Percentiles rank a stretch among this genome's conserved stretches.
Evolutionary conservation across 2,329 filamentous ascomycete species (phyloP).

Genomic region (Penicillium sp.): DNA sequence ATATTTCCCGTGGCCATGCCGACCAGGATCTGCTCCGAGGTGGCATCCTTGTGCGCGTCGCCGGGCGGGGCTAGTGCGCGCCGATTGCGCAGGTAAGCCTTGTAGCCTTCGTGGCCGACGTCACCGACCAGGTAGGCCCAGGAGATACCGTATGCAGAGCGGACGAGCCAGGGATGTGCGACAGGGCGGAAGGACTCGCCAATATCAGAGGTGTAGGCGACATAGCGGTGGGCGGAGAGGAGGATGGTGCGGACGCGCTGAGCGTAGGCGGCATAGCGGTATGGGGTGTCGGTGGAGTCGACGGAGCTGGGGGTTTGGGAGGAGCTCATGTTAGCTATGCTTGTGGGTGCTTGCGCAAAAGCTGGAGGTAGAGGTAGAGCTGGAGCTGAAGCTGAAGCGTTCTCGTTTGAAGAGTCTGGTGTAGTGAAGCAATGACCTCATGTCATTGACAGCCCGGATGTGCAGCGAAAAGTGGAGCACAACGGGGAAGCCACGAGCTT

Average conservation of each 20-base stretch:
- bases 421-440: neutral
- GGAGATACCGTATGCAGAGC: slow-evolving; percentile 82
- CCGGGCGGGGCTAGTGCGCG: slow-evolving; percentile 69
- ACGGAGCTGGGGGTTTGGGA: slow-evolving; percentile 57
- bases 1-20: slow-evolving; percentile 44
- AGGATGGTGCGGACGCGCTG: slow-evolving; percentile 83
- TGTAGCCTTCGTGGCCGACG: slow-evolving; percentile 91
- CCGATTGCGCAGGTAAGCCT: slow-evolving; percentile 88
- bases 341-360: neutral
- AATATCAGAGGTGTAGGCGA: slow-evolving; percentile 95
- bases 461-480: slow-evolving; percentile 16
- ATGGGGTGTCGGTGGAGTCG: slow-evolving; percentile 79
- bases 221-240: slow-evolving; percentile 87
- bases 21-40: slow-evolving; percentile 36
- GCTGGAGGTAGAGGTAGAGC: neutral
- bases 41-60: slow-evolving; percentile 50
- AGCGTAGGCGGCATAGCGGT: slow-evolving; percentile 93
- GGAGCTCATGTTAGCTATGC: slow-evolving; percentile 22
- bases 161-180: slow-evolving; percentile 80
- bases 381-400: neutral
- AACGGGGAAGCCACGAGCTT: neutral
- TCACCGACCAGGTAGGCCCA: slow-evolving; percentile 94
- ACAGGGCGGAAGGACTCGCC: slow-evolving; percentile 95
- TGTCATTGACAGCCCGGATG: slow-evolving; percentile 9
- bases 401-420: neutral